Evolutionary conservation across 2,329 filamentous ascomycete species (phyloP).

Genomic region (Setomelanomma holmii): DNA sequence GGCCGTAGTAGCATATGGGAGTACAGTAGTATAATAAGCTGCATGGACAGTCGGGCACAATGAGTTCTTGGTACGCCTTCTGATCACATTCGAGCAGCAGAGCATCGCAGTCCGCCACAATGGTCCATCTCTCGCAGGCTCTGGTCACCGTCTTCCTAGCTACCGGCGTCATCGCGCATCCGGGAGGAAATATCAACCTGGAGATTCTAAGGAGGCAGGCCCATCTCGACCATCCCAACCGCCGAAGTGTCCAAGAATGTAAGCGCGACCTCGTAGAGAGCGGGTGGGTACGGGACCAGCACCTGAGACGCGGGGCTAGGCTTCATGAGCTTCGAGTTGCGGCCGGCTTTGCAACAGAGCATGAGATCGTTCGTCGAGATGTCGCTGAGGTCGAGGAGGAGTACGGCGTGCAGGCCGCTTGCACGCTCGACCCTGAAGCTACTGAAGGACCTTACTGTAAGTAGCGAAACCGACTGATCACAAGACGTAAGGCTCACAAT

Average conservation of each 20-base stretch:
- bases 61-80: background rate
- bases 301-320: slow-evolving; percentile 47
- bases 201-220: slow-evolving; percentile 38
- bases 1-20: too few relatives aligned
- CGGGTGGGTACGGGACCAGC: slow-evolving; percentile 44
- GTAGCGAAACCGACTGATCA: background rate
- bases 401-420: slow-evolving; percentile 36
- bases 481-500: slow-evolving; percentile 9
- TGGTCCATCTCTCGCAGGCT: slow-evolving; percentile 38
- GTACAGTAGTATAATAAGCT: slow-evolving; percentile 33
- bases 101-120: slow-evolving; percentile 14
- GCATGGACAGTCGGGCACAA: background rate
- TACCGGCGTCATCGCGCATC: slow-evolving; percentile 45
- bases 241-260: slow-evolving; percentile 46
- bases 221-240: slow-evolving; percentile 47
- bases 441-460: slow-evolving; percentile 47
- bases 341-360: slow-evolving; percentile 43
- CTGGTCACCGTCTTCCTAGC: slow-evolving; percentile 32
- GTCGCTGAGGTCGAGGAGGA: slow-evolving; percentile 31
- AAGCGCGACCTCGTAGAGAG: slow-evolving; percentile 40
- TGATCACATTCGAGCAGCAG: too few relatives aligned
- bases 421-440: slow-evolving; percentile 43
- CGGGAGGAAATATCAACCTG: slow-evolving; percentile 48
- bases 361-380: slow-evolving; percentile 39
- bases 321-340: slow-evolving; percentile 47